Conservation (phyloP, 1,284 basidiomycete genomes). For the Baeospora myosura region DNA sequence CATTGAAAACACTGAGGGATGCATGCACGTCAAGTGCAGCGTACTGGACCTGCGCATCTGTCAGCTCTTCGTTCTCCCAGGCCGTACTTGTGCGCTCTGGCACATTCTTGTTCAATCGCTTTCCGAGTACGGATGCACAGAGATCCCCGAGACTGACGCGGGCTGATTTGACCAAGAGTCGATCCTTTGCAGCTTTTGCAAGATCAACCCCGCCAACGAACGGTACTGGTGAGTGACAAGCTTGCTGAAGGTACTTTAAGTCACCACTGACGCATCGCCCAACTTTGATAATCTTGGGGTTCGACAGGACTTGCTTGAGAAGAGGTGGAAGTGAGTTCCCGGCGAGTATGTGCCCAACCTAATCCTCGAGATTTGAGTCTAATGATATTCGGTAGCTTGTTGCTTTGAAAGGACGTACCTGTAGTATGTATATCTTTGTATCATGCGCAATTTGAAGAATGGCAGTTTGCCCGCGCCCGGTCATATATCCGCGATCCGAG, state of each 20-base stretch:
- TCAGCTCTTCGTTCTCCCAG: conserved; percentile 13
- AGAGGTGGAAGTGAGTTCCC: neutral
- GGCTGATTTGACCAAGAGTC: conserved; percentile 6
- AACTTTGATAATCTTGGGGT: conserved; percentile 16
- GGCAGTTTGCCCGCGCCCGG: conserved; percentile 9
- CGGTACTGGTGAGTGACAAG: conserved; percentile 3
- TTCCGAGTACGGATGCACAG: conserved; percentile 10
- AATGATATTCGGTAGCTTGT: neutral
- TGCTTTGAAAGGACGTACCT: conserved; percentile 3
- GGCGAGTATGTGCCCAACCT: conserved; percentile 2
- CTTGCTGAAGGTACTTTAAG: conserved; percentile 13
- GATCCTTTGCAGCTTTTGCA: conserved; percentile 3
- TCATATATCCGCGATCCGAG: conserved; percentile 5
- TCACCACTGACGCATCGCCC: conserved; percentile 15
- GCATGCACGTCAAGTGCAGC: conserved; percentile 19
- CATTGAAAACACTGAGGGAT: conserved; percentile 12
- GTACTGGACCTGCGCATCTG: conserved; percentile 15
- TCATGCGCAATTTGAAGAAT: conserved; percentile 9
- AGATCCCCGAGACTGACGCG: conserved; percentile 15
- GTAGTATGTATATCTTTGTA: conserved; percentile 9
- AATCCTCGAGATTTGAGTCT: neutral
- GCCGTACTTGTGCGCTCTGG: conserved; percentile 11
- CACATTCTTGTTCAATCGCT: conserved; percentile 14
- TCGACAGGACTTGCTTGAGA: conserved; percentile 9
- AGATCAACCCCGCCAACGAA: conserved; percentile 7